Evolutionary conservation across 2,329 filamentous ascomycete species (phyloP), one percentile per base, ranked within the genome.

Genomic region (Calonectria hongkongensis): DNA sequence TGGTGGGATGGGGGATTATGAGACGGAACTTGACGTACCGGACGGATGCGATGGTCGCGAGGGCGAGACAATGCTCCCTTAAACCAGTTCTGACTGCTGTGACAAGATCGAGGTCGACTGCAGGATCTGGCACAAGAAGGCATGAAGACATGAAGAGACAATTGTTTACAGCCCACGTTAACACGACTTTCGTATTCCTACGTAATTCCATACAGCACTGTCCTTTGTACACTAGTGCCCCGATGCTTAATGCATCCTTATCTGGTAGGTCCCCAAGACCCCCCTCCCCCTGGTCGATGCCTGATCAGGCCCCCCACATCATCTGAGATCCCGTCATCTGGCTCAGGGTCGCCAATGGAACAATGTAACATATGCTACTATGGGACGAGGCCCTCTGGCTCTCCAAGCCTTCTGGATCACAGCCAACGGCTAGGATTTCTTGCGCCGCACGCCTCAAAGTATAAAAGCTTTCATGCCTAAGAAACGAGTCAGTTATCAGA

Each of bases 171-270:
- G 41, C 41, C 27, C 45, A 50, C 62, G 43, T 50, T 21, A 21
- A 45, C 15, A 10, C 47, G 60, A 41, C 60, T 33, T 48, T 45
- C 39, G 60, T 64, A 48, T 64, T 64, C 43, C 21, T 65, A 58
- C n/a, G 28, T 33, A 47, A 58, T 30, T 65, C 33, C 54, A 60
- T 60, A 60, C 54, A 60, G 54, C 33, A 18, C 54, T 36, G 33
- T 60, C 54, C 54, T 30, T 56, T n/a, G 27, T 41, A 47, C 50
- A 63, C 41, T 63, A 63, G 58, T 63, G 41, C 41, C 27, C 58
- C 58, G 39, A 47, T 63, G 58, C 18, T 63, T 47, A 63, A 66
- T 66, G 64, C 64, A 48, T 56, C 64, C 50, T 43, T 54, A 51
- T 54, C 63, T 66, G 36, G 64, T 27, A 66, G 50, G 15, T 48